Base-by-base conservation (phyloP, 1,284 basidiomycete genomes). In the Nidula niveotomentosa region DNA sequence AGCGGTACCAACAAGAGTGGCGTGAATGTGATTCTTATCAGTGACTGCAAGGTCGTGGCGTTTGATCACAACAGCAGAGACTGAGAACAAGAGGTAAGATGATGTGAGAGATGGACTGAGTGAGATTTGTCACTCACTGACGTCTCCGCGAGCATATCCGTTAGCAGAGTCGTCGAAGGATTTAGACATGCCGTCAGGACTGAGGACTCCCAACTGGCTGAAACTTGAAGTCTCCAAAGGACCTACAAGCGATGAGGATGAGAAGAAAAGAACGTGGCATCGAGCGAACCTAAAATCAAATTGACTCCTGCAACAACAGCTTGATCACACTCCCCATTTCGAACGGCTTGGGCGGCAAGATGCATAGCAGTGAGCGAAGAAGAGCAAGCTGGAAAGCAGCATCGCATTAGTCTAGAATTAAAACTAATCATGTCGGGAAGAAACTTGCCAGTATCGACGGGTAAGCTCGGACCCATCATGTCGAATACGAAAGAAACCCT, bases 11-110 rank as follows among this genome's bases (percentile, higher is more conserved):
- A 43, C 17, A 6, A 47, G 51, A 18, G 54, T 39, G 2, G 53
- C 53, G 33, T 55, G 55, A 13, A 59, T 39, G 30, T 41, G 34
- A 36, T 70, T 67, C 12, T 58, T 56, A 49, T 69, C 66, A 34
- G 53, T 48, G 23, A 70, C 44, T 17, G 68, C 30, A 30, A 30
- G 30, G 30, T 30, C 30, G 6, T 30, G 30, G 30, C 30, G 30
- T 5, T 30, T 30, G 30, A 30, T 30, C 30, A 30, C 30, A 30
- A 30, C 30, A 5, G 30, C 30, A 30, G 30, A 30, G 30, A 30
- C 30, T 30, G 30, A 30, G 30, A 30, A 30, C 30, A 30, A 30
- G 30, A 30, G 30, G 30, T 30, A 30, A 30, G 30, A 30, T 30
- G 30, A 30, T 30, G 30, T 30, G 4, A 5, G 23, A 30, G 30